Base-by-base conservation (phyloP, 192 early-diverging fungal species). In the Coemansia sp. region DNA sequence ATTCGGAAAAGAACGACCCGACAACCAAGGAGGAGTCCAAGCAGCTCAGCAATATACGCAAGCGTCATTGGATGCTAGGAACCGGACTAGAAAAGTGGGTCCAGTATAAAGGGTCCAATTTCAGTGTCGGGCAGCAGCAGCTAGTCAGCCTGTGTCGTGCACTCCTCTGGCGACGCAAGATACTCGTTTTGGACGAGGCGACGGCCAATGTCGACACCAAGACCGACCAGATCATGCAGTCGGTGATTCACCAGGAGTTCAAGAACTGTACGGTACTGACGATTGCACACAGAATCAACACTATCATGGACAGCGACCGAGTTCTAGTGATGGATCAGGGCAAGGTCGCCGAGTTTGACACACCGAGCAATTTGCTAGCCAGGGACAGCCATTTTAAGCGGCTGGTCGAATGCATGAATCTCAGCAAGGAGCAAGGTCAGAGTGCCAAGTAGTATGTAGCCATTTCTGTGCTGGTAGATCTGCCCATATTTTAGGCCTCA, bases 121-220 rank as follows among this genome's bases (percentile, higher is more conserved):
- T 93, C 66, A 89, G 88, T 29, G 88, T 89, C 3, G 92, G 92
- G 0, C 89, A 94, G 76, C 72, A 88, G 5, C 93, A 94, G 73
- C 68, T 88, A 2, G 24, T 89, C 6, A 83, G 82, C 38, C 47
- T 89, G 53, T 81, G 86, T 5, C 67, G 91, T 2, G 91, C 90
- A 0, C 58, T 93, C n/a, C 69, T 94, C 18, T 76, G 89, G 27
- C 88, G 87, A 34, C 86, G 89, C 46, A 87, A 87, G 34, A 85
- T 95, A 47, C 64, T 95, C 57, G 80, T 95, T 20, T 80, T 95
- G 67, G 94, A 95, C 74, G 94, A 95, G 75, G 93, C 87, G 4
- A 87, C 86, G 15, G 88, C 88, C 52, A 87, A 84, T 44, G 73
- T 89, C 11, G 88, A 89, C 18, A 43, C 75, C 27, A 73, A 77